These are phyloP conservation scores for Neolentinus lepideus DNA, from an alignment of 1,284 basidiomycete genomes.

Conservation along the genomic window DNA sequence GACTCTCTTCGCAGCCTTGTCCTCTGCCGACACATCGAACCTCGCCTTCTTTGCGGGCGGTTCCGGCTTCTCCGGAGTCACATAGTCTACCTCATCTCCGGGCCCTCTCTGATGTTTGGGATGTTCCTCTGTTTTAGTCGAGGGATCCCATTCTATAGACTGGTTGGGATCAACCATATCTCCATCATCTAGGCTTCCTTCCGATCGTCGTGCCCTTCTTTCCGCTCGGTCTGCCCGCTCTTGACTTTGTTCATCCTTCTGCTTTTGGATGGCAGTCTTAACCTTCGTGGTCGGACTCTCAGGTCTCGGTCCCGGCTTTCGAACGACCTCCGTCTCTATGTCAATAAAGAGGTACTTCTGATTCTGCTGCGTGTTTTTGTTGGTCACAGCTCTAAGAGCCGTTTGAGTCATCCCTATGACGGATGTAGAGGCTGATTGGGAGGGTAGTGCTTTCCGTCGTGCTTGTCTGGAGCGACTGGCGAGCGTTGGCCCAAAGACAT, in stretches of 20 bases:
- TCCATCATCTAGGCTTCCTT: slow-evolving; percentile 25
- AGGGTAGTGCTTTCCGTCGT: slow-evolving; percentile 32
- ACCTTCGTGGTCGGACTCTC: slow-evolving; percentile 76
- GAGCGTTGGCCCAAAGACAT: slow-evolving; percentile 1
- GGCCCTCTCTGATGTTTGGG: slow-evolving; percentile 50
- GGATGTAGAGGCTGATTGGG: slow-evolving; percentile 30
- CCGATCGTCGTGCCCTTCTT: slow-evolving; percentile 45
- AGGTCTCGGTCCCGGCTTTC: slow-evolving; percentile 64
- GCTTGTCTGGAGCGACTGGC: slow-evolving; percentile 25
- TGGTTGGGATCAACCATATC: slow-evolving; percentile 16
- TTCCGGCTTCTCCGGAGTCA: slow-evolving; percentile 46
- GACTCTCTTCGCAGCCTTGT: slow-evolving; percentile 45
- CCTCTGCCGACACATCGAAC: slow-evolving; percentile 25
- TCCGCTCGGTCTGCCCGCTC: slow-evolving; percentile 61
- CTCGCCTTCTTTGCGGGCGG: slow-evolving; percentile 25
- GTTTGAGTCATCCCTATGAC: slow-evolving; percentile 60
- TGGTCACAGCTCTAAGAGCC: slow-evolving; percentile 62
- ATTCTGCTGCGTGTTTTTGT: slow-evolving; percentile 62
- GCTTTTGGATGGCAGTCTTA: slow-evolving; percentile 61
- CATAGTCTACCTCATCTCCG: slow-evolving; percentile 80
- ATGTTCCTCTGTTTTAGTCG: slow-evolving; percentile 14
- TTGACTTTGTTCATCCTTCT: slow-evolving; percentile 59
- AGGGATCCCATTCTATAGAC: slow-evolving; percentile 20
- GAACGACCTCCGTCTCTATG: slow-evolving; percentile 60
- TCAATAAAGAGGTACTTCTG: slow-evolving; percentile 49